Evolutionary conservation across 2,329 filamentous ascomycete genomes (phyloP).

Genomic region (Neopestalotiopsis rosae): DNA sequence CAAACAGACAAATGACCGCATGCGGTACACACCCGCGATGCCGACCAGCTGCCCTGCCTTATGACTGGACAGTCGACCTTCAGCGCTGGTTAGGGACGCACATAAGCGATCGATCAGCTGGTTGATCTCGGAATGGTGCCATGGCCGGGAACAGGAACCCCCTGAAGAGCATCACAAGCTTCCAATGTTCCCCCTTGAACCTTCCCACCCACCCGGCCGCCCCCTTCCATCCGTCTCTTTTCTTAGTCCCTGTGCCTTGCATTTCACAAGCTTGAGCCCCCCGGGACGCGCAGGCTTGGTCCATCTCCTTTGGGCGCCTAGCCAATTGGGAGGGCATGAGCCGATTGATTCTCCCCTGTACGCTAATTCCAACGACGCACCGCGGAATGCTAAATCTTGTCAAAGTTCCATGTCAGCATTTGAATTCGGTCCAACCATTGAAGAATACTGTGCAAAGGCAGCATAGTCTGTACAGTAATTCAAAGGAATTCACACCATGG

Average conservation of each 20-base stretch:
- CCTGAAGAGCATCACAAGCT: slow-evolving; percentile 8
- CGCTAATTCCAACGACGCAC: slow-evolving; percentile 11
- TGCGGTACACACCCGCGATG: not conserved
- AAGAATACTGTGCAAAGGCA: not conserved
- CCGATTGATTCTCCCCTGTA: not conserved
- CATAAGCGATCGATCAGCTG: slow-evolving; percentile 1
- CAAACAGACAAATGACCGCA: not conserved
- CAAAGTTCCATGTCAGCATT: too few relatives aligned
- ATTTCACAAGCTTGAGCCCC: not conserved
- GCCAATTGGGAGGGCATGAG: not conserved
- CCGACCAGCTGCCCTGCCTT: not conserved
- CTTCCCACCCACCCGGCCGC: too few relatives aligned
- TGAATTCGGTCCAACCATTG: not conserved
- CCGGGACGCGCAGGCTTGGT: slow-evolving; percentile 9
- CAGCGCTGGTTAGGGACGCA: not conserved
- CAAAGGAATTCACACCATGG: not conserved
- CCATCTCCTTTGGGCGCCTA: not conserved
- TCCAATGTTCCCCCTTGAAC: not conserved
- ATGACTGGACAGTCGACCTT: not conserved
- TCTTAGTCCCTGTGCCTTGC: slow-evolving; percentile 14
- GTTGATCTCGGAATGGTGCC: not conserved
- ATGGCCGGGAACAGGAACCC: slow-evolving; percentile 1
- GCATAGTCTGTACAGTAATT: not conserved
- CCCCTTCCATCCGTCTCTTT: not conserved
- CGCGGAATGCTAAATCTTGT: not conserved